Percentiles rank a stretch among this genome's conserved stretches.
These are phyloP conservation scores for Lachnellula hyalina DNA, from an alignment of 2,329 filamentous ascomycete genomes.

Conservation along the genomic window DNA sequence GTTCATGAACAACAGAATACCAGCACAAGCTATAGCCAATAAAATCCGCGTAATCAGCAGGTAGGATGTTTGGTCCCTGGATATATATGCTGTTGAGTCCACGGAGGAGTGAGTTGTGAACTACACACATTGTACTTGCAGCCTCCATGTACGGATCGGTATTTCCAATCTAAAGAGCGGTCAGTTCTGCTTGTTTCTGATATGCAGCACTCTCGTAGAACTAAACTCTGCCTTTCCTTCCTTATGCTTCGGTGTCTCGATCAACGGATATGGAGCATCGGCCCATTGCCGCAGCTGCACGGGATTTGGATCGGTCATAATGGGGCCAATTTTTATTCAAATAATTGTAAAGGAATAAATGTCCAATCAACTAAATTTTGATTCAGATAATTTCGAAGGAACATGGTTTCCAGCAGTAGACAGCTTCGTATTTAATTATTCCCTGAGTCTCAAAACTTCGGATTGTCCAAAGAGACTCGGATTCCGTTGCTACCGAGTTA, in stretches of 20 bases:
- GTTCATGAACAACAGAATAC: conserved; percentile 53
- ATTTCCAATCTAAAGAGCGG: neutral
- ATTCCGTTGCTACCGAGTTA: conserved; percentile 10
- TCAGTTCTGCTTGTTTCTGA: no score
- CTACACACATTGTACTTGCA: conserved; percentile 55
- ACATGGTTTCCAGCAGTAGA: neutral
- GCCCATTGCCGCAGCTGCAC: conserved; percentile 5
- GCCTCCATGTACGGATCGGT: conserved; percentile 46
- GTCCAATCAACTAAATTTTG: neutral
- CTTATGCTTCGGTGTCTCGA: conserved; percentile 9
- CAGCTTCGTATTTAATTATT: conserved; percentile 5
- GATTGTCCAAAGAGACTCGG: conserved; percentile 4
- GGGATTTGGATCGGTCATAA: conserved; percentile 4
- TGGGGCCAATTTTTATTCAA: neutral
- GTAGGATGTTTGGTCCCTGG: conserved; percentile 48
- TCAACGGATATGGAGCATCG: conserved; percentile 10
- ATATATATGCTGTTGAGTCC: conserved; percentile 59
- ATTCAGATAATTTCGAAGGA: neutral
- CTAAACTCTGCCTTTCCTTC: conserved; percentile 4
- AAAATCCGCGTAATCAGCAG: conserved; percentile 49
- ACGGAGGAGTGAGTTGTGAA: conserved; percentile 58
- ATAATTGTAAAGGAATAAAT: no score
- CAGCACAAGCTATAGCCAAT: conserved; percentile 53
- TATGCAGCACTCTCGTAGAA: no score
- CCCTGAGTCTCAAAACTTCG: neutral